Base-by-base conservation (phyloP, 2,329 filamentous ascomycete species). In the Botrytis galanthina region DNA sequence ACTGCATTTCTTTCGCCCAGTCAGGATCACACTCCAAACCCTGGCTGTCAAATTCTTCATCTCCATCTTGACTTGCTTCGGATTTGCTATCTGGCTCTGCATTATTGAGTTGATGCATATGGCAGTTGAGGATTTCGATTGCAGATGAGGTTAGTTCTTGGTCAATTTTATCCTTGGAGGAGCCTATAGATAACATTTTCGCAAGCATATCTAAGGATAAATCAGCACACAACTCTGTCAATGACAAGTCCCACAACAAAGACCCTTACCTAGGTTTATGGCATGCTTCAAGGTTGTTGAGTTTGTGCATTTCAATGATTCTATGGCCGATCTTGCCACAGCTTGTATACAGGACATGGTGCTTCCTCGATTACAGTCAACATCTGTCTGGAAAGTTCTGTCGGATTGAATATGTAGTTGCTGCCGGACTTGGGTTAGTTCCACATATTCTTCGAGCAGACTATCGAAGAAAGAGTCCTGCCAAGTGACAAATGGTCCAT, bases 381-480 rank as follows among this genome's bases (percentile, higher is more conserved):
- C 74, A 1, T 74, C 76, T 18, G 71, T 57, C 39, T 75, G 75
- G 14, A 62, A 62, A 26, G 60, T 14, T 63, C 57, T 32, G 69
- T 62, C 68, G 20, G 63, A 60, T n/a, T 71, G 46, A 54, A 70
- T 71, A 10, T 78, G 75, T 44, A 76, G 18, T 66, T 61, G 79
- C 75, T 39, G 70, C 29, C 42, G 37, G 42, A 42, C 67, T 61
- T 63, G 80, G 29, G 48, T 79, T 42, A 75, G 72, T 9, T 74
- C 70, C 12, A 86, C 83, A 77, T 88, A 90, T 75, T 91, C 88
- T 12, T 87, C 83, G 59, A 90, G 80, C 35, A 89, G 84, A 73
- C 88, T 86, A 71, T 85, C 84, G 76, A 90, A 89, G 46, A 91
- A 84, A 32, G 82, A 84, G 75, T 85, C 86, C 75, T 89, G 86